Conservation (phyloP, 208 protist genomes). For the Porcisia hertigi region DNA sequence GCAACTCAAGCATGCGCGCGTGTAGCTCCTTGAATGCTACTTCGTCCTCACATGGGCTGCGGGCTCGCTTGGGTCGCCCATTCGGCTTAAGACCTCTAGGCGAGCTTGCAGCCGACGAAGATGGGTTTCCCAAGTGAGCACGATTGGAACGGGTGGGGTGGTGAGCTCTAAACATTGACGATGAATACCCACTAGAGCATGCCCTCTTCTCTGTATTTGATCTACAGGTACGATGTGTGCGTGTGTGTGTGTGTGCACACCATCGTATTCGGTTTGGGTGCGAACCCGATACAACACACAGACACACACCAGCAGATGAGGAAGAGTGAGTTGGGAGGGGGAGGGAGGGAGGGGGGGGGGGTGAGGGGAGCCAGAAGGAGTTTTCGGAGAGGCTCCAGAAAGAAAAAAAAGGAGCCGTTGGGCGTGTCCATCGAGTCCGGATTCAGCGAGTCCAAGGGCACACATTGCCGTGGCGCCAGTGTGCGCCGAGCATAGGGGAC, state of each 20-base stretch:
- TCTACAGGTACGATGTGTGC: not conserved
- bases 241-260: too few species aligned
- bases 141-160: not conserved
- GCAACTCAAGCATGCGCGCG: slow-evolving; percentile 8
- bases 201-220: not conserved
- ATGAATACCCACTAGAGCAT: not conserved
- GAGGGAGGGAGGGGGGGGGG: too few species aligned
- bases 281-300: too few species aligned
- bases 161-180: slow-evolving; percentile 13
- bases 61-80: slow-evolving; percentile 10
- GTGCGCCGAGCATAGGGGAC: too few species aligned
- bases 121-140: not conserved
- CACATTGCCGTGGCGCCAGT: too few species aligned
- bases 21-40: slow-evolving; percentile 21
- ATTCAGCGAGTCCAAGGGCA: too few species aligned
- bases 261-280: not conserved
- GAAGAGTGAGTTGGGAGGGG: too few species aligned
- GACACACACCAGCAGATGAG: too few species aligned
- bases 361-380: too few species aligned
- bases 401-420: too few species aligned
- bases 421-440: too few species aligned
- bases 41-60: slow-evolving; percentile 37
- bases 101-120: not conserved
- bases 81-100: slow-evolving; percentile 10
- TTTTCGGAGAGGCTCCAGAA: too few species aligned